These are phyloP conservation scores for Ciborinia camelliae DNA, from an alignment of 2,329 filamentous ascomycete genomes.

Conservation along the genomic window DNA sequence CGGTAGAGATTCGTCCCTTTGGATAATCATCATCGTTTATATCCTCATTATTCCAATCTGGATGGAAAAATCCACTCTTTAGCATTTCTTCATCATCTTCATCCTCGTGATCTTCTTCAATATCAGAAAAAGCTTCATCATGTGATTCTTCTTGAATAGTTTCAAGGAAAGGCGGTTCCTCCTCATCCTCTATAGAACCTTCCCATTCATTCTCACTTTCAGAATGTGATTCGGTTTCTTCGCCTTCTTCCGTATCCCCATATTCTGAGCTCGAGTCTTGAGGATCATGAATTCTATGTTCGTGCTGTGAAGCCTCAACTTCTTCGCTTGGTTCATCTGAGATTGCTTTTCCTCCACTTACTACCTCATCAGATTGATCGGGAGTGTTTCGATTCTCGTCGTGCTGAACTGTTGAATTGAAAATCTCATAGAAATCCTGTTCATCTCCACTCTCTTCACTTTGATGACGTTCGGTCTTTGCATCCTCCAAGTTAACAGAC, in stretches of 20 bases:
- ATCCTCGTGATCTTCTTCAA: not conserved
- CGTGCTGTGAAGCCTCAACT: not conserved
- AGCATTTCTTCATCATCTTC: not conserved
- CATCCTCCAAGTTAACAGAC: not conserved
- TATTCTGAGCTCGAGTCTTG: not conserved
- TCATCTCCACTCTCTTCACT: not conserved
- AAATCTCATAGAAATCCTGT: not conserved
- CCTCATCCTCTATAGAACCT: not conserved
- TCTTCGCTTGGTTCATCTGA: not conserved
- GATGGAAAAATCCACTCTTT: conserved; percentile 12
- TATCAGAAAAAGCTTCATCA: not conserved
- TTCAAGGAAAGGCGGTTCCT: conserved; percentile 5
- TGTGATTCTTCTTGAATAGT: conserved; percentile 15
- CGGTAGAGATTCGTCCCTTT: not conserved
- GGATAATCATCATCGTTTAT: not conserved
- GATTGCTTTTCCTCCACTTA: not conserved
- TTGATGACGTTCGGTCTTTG: not conserved
- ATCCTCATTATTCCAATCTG: conserved; percentile 1
- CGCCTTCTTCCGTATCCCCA: not conserved
- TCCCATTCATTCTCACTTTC: conserved; percentile 8
- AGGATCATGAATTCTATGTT: not conserved
- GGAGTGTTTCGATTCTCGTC: not conserved
- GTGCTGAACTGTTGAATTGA: not conserved
- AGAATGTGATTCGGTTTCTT: not conserved
- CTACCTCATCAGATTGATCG: not conserved